Percentiles rank a stretch among this genome's conserved stretches.
Conservation (phyloP, 495 filamentous ascomycete species). For the Talaromyces nanjingensis region DNA sequence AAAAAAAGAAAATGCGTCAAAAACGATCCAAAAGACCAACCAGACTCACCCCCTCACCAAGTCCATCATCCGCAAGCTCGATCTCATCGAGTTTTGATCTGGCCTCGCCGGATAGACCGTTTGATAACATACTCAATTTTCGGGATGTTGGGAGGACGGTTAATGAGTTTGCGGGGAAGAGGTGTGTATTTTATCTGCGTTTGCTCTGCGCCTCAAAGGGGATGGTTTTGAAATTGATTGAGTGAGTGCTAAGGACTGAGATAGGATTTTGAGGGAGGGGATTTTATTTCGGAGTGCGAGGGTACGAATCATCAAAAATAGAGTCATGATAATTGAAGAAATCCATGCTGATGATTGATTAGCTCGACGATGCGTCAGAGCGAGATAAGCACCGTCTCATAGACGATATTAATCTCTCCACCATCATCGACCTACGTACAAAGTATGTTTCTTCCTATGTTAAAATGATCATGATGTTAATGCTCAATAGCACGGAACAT, state of each 20-base stretch:
- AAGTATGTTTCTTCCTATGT: conserved; percentile 37
- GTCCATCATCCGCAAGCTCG: background rate
- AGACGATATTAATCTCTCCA: conserved; percentile 58
- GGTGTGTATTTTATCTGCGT: conserved; percentile 30
- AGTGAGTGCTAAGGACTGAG: background rate
- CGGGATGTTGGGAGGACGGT: conserved; percentile 74
- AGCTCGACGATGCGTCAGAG: conserved; percentile 61
- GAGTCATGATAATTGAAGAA: background rate
- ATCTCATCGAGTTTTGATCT: conserved; percentile 27
- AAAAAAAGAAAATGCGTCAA: background rate
- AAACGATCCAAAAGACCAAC: background rate
- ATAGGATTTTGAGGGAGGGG: conserved; percentile 60
- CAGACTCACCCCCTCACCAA: background rate
- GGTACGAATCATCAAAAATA: conserved; percentile 32
- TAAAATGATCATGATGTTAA: conserved; percentile 8
- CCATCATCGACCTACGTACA: conserved; percentile 72
- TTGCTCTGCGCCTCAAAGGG: background rate
- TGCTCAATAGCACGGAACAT: conserved; percentile 57
- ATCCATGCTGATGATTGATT: background rate
- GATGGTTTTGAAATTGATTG: background rate
- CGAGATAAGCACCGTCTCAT: conserved; percentile 52
- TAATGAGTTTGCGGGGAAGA: conserved; percentile 49
- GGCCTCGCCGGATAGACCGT: conserved; percentile 38
- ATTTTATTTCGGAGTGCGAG: conserved; percentile 67
- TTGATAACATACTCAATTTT: conserved; percentile 73